These are phyloP conservation scores for Fusarium liriodendri DNA, from an alignment of 2,329 filamentous ascomycete genomes.

Conservation along the genomic window DNA sequence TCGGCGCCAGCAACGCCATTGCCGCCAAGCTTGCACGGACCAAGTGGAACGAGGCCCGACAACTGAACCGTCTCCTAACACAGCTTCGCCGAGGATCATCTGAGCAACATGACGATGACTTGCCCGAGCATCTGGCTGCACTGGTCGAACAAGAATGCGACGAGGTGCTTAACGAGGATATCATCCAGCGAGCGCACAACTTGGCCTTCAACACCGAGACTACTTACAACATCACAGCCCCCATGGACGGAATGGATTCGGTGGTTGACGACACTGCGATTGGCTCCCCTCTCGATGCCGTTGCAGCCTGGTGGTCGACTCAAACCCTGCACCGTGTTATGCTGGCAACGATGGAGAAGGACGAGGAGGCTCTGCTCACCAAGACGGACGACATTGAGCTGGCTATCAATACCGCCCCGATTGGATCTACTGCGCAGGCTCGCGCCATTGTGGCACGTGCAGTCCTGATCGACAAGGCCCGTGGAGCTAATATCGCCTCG, in stretches of 20 bases:
- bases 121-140: constrained; percentile 80
- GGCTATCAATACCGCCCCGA: constrained; percentile 79
- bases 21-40: constrained; percentile 79
- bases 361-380: constrained; percentile 44
- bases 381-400: constrained; percentile 66
- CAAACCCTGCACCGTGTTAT: constrained; percentile 77
- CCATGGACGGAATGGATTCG: constrained; percentile 80
- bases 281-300: constrained; percentile 86
- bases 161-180: constrained; percentile 79
- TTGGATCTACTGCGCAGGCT: constrained; percentile 77
- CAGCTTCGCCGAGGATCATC: constrained; percentile 55
- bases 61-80: constrained; percentile 63
- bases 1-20: constrained; percentile 73
- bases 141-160: constrained; percentile 85
- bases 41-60: constrained; percentile 85
- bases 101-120: constrained; percentile 64
- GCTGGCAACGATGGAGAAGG: constrained; percentile 69
- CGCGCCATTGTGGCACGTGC: constrained; percentile 70
- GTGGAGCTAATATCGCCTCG: constrained; percentile 66
- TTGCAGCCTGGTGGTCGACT: constrained; percentile 92
- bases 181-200: constrained; percentile 89
- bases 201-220: constrained; percentile 88
- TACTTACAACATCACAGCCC: constrained; percentile 70
- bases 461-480: constrained; percentile 64
- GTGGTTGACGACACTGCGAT: constrained; percentile 89